A percentile compares a stretch with the other conserved stretches of the same genome.
phyloP scores from a whole-genome alignment of 2,329 filamentous ascomycete genomes.

The Xylaria sp. region DNA sequence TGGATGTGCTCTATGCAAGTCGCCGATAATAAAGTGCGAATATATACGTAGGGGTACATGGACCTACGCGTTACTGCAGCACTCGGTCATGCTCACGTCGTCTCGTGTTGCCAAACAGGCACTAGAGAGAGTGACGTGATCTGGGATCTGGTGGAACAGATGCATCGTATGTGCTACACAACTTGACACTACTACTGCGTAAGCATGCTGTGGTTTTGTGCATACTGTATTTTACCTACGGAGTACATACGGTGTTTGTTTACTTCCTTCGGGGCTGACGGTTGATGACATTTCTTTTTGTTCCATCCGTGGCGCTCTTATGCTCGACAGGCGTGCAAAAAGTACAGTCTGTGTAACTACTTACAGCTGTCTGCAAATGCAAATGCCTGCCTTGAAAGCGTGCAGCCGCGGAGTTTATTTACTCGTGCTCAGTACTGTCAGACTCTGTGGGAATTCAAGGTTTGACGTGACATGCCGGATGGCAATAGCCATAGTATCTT shows the following conservation, averaged over 20 bases:
- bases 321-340: not conserved
- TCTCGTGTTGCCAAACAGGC: slow-evolving; percentile 35
- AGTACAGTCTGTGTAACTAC: not conserved
- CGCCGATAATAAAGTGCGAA: slow-evolving; percentile 33
- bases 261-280: slow-evolving; percentile 21
- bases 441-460: not conserved
- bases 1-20: slow-evolving; percentile 31
- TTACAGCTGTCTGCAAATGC: not conserved
- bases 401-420: not conserved
- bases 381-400: not conserved
- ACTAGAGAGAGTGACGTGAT: slow-evolving; percentile 32
- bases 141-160: slow-evolving; percentile 26
- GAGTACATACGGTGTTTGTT: slow-evolving; percentile 28
- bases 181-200: not conserved
- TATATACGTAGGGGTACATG: slow-evolving; percentile 9
- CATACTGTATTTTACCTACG: not conserved
- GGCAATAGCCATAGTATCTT: not conserved
- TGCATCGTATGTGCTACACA: not conserved
- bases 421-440: not conserved
- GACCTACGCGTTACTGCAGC: slow-evolving; percentile 42
- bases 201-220: not conserved
- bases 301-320: not conserved
- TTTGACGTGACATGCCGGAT: not conserved
- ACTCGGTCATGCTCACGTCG: slow-evolving; percentile 40
- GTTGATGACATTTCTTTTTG: slow-evolving; percentile 29